A percentile compares a stretch with the other conserved stretches of the same genome.
Evolutionary conservation across 2,329 filamentous ascomycete genomes (phyloP).

Genomic region (Cytospora paraplurivora): DNA sequence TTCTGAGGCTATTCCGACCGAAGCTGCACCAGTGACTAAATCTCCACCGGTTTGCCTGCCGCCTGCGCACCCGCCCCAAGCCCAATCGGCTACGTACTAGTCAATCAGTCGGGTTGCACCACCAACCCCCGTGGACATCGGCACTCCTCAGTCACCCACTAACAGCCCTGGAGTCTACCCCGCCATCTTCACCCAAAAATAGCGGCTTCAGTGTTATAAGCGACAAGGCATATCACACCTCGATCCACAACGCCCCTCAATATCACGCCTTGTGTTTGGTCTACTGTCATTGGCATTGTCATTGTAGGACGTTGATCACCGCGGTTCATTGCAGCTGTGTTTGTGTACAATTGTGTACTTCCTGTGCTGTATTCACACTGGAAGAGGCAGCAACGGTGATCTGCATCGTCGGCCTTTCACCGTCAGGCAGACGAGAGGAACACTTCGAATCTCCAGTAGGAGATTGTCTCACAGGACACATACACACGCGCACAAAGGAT

Average conservation of each 20-base stretch:
- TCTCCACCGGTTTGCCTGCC: constrained; percentile 29
- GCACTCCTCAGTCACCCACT: constrained; percentile 17
- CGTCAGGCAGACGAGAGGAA: background rate
- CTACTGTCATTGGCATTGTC: constrained; percentile 1
- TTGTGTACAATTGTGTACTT: background rate
- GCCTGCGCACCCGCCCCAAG: constrained; percentile 12
- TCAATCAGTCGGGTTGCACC: constrained; percentile 5
- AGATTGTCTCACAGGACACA: background rate
- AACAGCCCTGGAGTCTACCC: constrained; percentile 14
- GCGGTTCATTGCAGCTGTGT: background rate
- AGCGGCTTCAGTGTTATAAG: constrained; percentile 21
- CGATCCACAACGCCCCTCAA: constrained; percentile 10
- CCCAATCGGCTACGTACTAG: background rate
- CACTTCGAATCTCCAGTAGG: background rate
- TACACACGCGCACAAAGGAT: background rate
- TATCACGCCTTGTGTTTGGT: background rate
- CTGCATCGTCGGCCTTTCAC: background rate
- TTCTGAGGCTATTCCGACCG: constrained; percentile 34
- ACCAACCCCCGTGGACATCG: background rate
- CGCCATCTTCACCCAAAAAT: constrained; percentile 4
- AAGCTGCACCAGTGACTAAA: background rate
- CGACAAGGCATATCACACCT: constrained; percentile 1
- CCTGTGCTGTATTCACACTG: constrained; percentile 2
- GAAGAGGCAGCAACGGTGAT: background rate
- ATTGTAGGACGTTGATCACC: constrained; percentile 7